These are phyloP conservation scores for Pyrenophora teres DNA, from an alignment of 2,329 filamentous ascomycete genomes.

Conservation along the genomic window DNA sequence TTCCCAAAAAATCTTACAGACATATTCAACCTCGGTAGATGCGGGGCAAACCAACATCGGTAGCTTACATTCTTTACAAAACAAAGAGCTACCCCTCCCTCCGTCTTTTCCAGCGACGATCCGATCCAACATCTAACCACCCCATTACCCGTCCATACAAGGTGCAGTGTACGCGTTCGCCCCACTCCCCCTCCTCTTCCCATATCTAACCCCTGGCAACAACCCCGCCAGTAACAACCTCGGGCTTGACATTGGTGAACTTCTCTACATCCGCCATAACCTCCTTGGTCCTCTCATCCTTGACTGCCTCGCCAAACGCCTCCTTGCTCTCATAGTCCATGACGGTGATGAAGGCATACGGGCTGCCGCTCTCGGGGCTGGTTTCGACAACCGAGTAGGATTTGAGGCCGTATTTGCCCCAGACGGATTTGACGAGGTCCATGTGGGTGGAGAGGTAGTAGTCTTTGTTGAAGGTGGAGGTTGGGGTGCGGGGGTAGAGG, in stretches of 20 bases:
- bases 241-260: slow-evolving; percentile 44
- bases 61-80: too few relatives aligned
- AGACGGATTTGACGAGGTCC: slow-evolving; percentile 50
- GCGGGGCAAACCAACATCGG: too few relatives aligned
- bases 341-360: slow-evolving; percentile 24
- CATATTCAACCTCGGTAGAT: too few relatives aligned
- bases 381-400: slow-evolving; percentile 29
- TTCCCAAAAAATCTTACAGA: too few relatives aligned
- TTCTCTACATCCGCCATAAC: slow-evolving; percentile 46
- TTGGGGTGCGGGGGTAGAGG: slow-evolving; percentile 51
- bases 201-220: slow-evolving; percentile 16
- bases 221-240: slow-evolving; percentile 31
- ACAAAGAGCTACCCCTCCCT: too few relatives aligned
- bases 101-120: too few relatives aligned
- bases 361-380: slow-evolving; percentile 24
- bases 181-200: not conserved
- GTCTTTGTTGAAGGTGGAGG: slow-evolving; percentile 53
- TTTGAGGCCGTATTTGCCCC: slow-evolving; percentile 49
- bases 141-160: too few relatives aligned
- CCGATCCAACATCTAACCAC: too few relatives aligned
- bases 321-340: slow-evolving; percentile 37
- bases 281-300: slow-evolving; percentile 31
- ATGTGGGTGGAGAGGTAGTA: slow-evolving; percentile 58
- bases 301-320: slow-evolving; percentile 25
- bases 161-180: not conserved